phyloP scores from a whole-genome alignment of 1,284 basidiomycete genomes.

The Microbotryomycetes sp. region DNA sequence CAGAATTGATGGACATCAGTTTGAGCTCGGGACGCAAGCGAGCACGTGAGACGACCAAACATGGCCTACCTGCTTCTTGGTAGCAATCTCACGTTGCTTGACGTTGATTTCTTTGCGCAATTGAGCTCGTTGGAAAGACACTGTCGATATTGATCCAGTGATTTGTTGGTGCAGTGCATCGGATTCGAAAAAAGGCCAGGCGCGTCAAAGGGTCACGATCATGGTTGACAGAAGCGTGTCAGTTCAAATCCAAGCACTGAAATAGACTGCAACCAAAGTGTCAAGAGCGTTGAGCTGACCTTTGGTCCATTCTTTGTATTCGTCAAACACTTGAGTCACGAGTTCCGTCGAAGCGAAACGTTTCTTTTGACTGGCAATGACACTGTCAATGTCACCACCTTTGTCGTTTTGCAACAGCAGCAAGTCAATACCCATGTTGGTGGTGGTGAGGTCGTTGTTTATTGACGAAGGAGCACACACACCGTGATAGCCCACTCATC shows the following conservation, averaged over 20 bases:
- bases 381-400: conserved; percentile 89
- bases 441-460: no score
- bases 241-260: background rate
- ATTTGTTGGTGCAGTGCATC: background rate
- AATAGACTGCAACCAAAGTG: conserved; percentile 3
- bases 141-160: conserved; percentile 44
- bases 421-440: conserved; percentile 35
- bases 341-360: conserved; percentile 80
- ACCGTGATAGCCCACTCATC: no score
- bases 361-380: conserved; percentile 87
- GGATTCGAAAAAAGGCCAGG: background rate
- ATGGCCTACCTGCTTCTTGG: conserved; percentile 73
- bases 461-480: background rate
- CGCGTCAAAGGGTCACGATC: background rate
- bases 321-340: conserved; percentile 85
- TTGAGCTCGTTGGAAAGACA: conserved; percentile 75
- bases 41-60: fast-evolving
- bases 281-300: conserved; percentile 47
- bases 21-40: background rate
- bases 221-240: background rate
- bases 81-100: conserved; percentile 86
- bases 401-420: conserved; percentile 38
- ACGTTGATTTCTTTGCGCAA: conserved; percentile 78
- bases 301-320: conserved; percentile 89
- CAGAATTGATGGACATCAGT: no score